These are phyloP conservation scores for Boletus coccyginus DNA, from an alignment of 768 basidiomycete genomes.

Conservation along the genomic window DNA sequence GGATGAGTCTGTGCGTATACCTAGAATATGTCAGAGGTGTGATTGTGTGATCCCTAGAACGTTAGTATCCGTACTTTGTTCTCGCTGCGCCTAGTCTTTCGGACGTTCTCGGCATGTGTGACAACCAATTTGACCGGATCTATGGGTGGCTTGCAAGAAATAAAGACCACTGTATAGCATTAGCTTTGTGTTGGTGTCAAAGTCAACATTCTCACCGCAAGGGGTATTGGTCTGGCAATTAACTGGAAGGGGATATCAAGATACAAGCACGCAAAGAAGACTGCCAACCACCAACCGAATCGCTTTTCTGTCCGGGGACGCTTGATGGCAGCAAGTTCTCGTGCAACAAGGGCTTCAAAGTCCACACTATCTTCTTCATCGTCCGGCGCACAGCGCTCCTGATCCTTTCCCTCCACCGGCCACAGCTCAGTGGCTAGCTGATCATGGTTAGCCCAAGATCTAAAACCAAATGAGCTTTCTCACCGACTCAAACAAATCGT, in stretches of 20 bases:
- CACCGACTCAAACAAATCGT: slow-evolving; percentile 77
- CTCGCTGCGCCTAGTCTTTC: slow-evolving; percentile 59
- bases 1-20: slow-evolving; percentile 67
- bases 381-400: slow-evolving; percentile 29
- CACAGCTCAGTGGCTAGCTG: slow-evolving; percentile 74
- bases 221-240: slow-evolving; percentile 79
- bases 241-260: slow-evolving; percentile 37
- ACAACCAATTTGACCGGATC: slow-evolving; percentile 71
- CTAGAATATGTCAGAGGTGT: slow-evolving; percentile 35
- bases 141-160: slow-evolving; percentile 74
- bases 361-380: slow-evolving; percentile 43
- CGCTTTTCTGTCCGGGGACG: slow-evolving; percentile 57
- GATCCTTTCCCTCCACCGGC: slow-evolving; percentile 42
- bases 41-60: neutral
- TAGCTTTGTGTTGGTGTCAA: neutral
- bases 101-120: slow-evolving; percentile 60
- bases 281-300: slow-evolving; percentile 50
- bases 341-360: slow-evolving; percentile 68
- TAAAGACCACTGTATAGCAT: slow-evolving; percentile 60
- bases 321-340: slow-evolving; percentile 70
- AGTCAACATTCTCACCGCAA: slow-evolving; percentile 49
- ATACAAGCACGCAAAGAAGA: neutral
- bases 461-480: slow-evolving; percentile 23
- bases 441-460: slow-evolving; percentile 13
- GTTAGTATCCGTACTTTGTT: slow-evolving; percentile 48